Percentiles rank a stretch among this genome's conserved stretches.
Evolutionary conservation across 2,329 filamentous ascomycete genomes (phyloP).

Genomic region (Neofusicoccum sp.): DNA sequence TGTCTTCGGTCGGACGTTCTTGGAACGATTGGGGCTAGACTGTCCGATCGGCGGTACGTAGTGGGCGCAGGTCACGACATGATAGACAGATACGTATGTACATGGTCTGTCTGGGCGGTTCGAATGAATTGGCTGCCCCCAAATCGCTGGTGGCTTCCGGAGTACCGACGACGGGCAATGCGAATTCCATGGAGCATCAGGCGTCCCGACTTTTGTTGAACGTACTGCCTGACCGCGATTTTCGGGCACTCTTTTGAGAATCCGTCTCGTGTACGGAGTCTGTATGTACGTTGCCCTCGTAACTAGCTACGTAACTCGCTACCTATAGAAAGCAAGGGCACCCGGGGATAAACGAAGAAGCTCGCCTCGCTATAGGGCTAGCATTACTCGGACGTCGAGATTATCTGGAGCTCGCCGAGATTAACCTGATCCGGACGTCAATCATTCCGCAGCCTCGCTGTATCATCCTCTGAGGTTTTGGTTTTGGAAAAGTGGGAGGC

Average conservation of each 20-base stretch:
- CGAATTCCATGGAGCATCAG: too few relatives aligned
- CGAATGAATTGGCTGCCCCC: background rate
- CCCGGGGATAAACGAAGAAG: background rate
- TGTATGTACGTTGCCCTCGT: too few relatives aligned
- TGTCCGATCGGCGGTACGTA: background rate
- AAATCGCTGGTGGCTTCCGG: too few relatives aligned
- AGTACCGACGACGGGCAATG: too few relatives aligned
- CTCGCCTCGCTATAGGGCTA: background rate
- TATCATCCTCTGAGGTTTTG: background rate
- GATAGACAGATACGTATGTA: background rate
- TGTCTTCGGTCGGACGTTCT: too few relatives aligned
- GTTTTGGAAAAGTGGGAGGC: background rate
- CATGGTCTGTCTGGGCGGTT: background rate
- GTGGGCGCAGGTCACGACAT: background rate
- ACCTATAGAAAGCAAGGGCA: background rate
- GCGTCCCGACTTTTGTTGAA: too few relatives aligned
- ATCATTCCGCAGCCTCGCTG: background rate
- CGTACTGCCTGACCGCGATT: too few relatives aligned
- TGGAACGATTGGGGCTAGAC: background rate
- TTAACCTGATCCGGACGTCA: background rate
- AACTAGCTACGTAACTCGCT: background rate
- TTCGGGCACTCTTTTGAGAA: too few relatives aligned
- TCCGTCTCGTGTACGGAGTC: too few relatives aligned
- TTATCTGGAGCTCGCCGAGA: background rate
- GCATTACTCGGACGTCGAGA: constrained; percentile 2